Evolutionary conservation across 2,329 filamentous ascomycete genomes (phyloP).

Genomic region (Calonectria henricotiae): DNA sequence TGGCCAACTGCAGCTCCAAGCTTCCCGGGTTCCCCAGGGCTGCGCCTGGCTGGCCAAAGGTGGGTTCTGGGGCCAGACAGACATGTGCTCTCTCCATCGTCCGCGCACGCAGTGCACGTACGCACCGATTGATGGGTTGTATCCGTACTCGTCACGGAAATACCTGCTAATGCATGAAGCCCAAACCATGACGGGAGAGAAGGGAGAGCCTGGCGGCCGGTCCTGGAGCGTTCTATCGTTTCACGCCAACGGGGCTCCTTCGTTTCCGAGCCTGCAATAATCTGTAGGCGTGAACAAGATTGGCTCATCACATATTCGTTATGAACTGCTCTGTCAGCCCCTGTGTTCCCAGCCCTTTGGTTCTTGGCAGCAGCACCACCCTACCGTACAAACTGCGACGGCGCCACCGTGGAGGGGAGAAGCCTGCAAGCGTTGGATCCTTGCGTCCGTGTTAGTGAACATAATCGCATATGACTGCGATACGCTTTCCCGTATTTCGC

Average conservation of each 20-base stretch:
- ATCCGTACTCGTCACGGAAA: constrained; percentile 3
- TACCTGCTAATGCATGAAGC: not conserved
- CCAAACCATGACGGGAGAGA: not conserved
- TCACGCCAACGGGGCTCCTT: constrained; percentile 30
- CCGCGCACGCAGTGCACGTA: constrained; percentile 14
- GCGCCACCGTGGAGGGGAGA: constrained; percentile 6
- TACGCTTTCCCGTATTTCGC: constrained; percentile 30
- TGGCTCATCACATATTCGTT: constrained; percentile 4
- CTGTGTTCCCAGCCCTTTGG: constrained; percentile 23
- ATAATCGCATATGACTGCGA: constrained; percentile 24
- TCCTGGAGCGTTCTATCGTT: constrained; percentile 28
- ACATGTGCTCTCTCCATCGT: constrained; percentile 7
- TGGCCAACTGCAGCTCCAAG: constrained; percentile 26
- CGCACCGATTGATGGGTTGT: constrained; percentile 11
- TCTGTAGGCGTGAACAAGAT: constrained; percentile 5
- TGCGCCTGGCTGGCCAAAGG: not conserved
- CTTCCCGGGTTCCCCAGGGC: constrained; percentile 25
- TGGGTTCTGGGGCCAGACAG: constrained; percentile 19
- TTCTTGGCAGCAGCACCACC: constrained; percentile 20
- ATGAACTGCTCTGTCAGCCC: constrained; percentile 22
- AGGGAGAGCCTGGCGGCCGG: constrained; percentile 11
- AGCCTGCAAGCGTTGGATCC: constrained; percentile 22
- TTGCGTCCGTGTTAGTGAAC: constrained; percentile 17
- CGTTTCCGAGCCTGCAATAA: constrained; percentile 27
- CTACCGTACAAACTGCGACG: not conserved